Evolutionary conservation across 495 filamentous ascomycete species (phyloP).

Genomic region (Podospora sp.): DNA sequence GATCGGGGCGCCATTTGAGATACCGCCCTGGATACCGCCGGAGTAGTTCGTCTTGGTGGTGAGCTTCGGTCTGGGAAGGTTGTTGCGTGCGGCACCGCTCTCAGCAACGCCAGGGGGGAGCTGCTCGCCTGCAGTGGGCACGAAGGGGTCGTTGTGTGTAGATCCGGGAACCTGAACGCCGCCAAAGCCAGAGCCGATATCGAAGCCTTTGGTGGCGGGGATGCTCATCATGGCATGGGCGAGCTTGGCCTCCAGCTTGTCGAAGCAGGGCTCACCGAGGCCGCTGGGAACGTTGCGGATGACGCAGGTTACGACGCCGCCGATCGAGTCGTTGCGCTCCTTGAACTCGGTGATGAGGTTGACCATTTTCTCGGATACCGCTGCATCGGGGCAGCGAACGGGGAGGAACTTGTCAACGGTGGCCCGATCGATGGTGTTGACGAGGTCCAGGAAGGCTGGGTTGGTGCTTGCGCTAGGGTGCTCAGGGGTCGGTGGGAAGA

Average conservation of each 20-base stretch:
- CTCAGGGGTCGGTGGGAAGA: slow-evolving; percentile 77
- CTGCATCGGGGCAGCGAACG: slow-evolving; percentile 79
- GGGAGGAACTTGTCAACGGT: slow-evolving; percentile 83
- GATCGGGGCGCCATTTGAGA: slow-evolving; percentile 90
- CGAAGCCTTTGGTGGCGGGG: slow-evolving; percentile 95
- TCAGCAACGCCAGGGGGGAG: slow-evolving; percentile 39
- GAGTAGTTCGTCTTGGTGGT: slow-evolving; percentile 96
- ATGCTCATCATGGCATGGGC: slow-evolving; percentile 97
- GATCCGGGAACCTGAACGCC: slow-evolving; percentile 86
- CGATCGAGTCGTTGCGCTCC: slow-evolving; percentile 86
- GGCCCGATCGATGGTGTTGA: slow-evolving; percentile 72
- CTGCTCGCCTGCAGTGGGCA: slow-evolving; percentile 52
- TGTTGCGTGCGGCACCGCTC: slow-evolving; percentile 39
- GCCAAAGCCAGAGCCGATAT: slow-evolving; percentile 91
- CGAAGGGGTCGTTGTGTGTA: slow-evolving; percentile 90
- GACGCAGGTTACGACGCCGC: slow-evolving; percentile 94
- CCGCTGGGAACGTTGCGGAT: slow-evolving; percentile 88
- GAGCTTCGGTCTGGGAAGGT: slow-evolving; percentile 55
- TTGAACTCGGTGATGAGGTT: slow-evolving; percentile 77
- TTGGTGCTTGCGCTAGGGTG: slow-evolving; percentile 77
- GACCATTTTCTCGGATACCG: slow-evolving; percentile 70
- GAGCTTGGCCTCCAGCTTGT: slow-evolving; percentile 92
- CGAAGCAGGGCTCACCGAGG: slow-evolving; percentile 92
- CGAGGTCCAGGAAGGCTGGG: slow-evolving; percentile 76
- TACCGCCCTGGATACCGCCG: slow-evolving; percentile 95